phyloP scores from a whole-genome alignment of 2,329 filamentous ascomycete species.

The Magnaporthiopsis incrustans region DNA sequence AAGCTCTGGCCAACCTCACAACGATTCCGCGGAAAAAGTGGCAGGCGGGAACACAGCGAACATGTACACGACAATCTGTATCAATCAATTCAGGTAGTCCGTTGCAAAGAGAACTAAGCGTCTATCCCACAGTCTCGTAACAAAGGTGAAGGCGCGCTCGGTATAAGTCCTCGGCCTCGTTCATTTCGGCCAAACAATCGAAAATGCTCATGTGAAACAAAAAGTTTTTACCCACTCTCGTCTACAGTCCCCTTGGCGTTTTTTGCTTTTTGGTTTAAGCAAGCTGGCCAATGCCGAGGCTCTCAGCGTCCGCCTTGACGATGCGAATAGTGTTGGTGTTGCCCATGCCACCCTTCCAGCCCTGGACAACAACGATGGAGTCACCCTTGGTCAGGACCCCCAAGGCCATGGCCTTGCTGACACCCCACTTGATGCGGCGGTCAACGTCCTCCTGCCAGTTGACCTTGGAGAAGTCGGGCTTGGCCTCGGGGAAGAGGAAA shows the following conservation, averaged over 20 bases:
- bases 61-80: neutral
- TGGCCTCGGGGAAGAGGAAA: conserved; percentile 86
- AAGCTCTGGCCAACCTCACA: no score
- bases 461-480: conserved; percentile 87
- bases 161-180: neutral
- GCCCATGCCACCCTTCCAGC: conserved; percentile 86
- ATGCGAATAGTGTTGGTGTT: conserved; percentile 77
- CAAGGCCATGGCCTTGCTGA: conserved; percentile 77
- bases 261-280: conserved; percentile 14
- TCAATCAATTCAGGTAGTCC: neutral
- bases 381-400: conserved; percentile 65
- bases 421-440: conserved; percentile 93
- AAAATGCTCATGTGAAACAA: conserved; percentile 1
- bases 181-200: neutral
- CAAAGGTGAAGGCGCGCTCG: neutral
- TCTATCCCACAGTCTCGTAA: neutral
- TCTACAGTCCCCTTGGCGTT: neutral
- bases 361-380: conserved; percentile 75
- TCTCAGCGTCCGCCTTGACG: conserved; percentile 51
- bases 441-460: conserved; percentile 99
- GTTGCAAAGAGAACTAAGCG: neutral
- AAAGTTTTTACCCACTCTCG: neutral
- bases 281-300: conserved; percentile 46
- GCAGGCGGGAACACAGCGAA: neutral
- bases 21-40: neutral